phyloP scores from a whole-genome alignment of 164 flowering plant genomes.

The Nymphaea thermarum region DNA sequence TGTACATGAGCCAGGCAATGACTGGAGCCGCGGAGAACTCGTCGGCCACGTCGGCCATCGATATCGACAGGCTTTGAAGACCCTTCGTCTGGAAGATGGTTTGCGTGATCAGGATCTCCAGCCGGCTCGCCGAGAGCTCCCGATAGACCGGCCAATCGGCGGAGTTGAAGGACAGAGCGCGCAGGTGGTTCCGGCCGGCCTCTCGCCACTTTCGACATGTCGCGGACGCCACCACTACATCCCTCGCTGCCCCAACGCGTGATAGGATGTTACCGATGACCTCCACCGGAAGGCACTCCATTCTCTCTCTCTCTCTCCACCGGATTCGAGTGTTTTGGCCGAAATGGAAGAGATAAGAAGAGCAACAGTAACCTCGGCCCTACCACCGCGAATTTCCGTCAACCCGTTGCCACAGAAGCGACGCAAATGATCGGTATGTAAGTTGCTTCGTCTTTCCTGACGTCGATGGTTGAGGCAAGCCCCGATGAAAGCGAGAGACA shows the following conservation, averaged over 20 bases:
- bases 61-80: slow-evolving; percentile 43
- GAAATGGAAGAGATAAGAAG: neutral
- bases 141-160: slow-evolving; percentile 66
- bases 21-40: slow-evolving; percentile 85
- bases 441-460: no score
- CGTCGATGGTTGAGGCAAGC: no score
- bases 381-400: neutral
- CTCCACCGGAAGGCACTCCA: slow-evolving; percentile 90
- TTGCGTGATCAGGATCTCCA: slow-evolving; percentile 72
- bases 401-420: no score
- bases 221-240: slow-evolving; percentile 77
- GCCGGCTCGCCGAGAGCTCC: slow-evolving; percentile 39
- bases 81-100: slow-evolving; percentile 78
- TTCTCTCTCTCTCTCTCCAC: slow-evolving; percentile 8
- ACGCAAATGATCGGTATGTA: no score
- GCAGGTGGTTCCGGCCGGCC: slow-evolving; percentile 70
- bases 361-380: neutral
- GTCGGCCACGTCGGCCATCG: slow-evolving; percentile 64
- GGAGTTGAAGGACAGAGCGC: slow-evolving; percentile 57
- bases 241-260: slow-evolving; percentile 72
- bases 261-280: slow-evolving; percentile 86
- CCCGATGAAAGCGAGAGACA: no score
- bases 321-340: neutral
- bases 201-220: slow-evolving; percentile 83
- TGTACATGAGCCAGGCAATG: slow-evolving; percentile 95